Conservation (phyloP, 768 basidiomycete genomes). For the Dentipellis sp. region DNA sequence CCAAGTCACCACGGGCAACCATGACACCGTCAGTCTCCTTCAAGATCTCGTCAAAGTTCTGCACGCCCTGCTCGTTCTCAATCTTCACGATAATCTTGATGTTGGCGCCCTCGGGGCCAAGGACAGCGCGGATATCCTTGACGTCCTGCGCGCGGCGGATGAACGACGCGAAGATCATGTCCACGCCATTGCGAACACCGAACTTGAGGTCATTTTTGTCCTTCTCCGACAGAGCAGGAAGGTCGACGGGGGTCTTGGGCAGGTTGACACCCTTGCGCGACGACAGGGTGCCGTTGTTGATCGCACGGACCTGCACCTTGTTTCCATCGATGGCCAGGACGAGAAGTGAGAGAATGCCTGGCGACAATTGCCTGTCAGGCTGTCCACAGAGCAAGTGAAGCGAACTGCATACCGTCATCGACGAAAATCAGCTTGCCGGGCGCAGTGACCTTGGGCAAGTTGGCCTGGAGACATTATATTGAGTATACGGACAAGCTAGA, state of each 20-base stretch:
- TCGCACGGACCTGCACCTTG: constrained; percentile 72
- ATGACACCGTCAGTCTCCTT: constrained; percentile 96
- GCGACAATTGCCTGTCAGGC: neutral
- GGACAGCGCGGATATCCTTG: constrained; percentile 82
- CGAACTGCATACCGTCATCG: constrained; percentile 66
- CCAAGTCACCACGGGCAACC: constrained; percentile 99
- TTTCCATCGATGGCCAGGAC: constrained; percentile 81
- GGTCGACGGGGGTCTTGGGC: constrained; percentile 95
- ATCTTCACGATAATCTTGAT: constrained; percentile 99
- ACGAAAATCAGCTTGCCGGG: constrained; percentile 98
- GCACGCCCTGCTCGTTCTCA: constrained; percentile 98
- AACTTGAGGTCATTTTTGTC: constrained; percentile 94
- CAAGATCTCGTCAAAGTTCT: constrained; percentile 98
- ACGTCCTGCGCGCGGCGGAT: constrained; percentile 96
- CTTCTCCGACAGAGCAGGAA: constrained; percentile 95
- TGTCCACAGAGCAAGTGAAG: neutral
- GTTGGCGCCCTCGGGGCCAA: constrained; percentile 89
- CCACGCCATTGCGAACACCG: constrained; percentile 95
- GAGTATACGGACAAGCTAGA: neutral
- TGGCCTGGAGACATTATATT: constrained; percentile 39
- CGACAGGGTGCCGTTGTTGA: constrained; percentile 89
- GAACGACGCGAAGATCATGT: constrained; percentile 99
- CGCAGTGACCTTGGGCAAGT: constrained; percentile 90
- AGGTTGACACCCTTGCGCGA: constrained; percentile 99
- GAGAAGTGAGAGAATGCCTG: constrained; percentile 85